Evolutionary conservation across 495 filamentous ascomycete genomes (phyloP).

Genomic region (Daldinia grandis): DNA sequence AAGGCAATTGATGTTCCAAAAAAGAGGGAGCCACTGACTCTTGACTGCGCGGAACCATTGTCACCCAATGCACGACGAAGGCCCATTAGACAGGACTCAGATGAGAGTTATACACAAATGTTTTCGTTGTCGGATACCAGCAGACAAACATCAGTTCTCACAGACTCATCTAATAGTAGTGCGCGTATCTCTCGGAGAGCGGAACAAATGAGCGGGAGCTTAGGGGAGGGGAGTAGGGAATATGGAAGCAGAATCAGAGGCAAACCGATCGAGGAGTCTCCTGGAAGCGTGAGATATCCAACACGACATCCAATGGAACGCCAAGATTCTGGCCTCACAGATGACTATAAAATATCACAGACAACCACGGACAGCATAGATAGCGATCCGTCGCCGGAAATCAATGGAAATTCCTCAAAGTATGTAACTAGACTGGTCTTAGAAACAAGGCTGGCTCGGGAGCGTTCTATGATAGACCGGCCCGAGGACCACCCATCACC

Average conservation of each 20-base stretch:
- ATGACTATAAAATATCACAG: constrained; percentile 57
- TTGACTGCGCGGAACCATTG: constrained; percentile 44
- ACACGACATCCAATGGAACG: constrained; percentile 39
- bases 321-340: constrained; percentile 51
- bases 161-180: constrained; percentile 49
- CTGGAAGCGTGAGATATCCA: constrained; percentile 31
- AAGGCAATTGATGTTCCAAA: constrained; percentile 54
- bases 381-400: constrained; percentile 24
- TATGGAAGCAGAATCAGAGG: constrained; percentile 52
- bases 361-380: constrained; percentile 53
- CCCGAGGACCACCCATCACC: constrained; percentile 48
- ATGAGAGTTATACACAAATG: constrained; percentile 78
- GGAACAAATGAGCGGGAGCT: constrained; percentile 28
- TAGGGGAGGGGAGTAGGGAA: constrained; percentile 42
- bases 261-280: constrained; percentile 45
- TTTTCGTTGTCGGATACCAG: constrained; percentile 80
- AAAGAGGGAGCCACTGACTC: constrained; percentile 40
- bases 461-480: constrained; percentile 4
- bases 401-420: constrained; percentile 7
- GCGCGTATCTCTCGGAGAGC: constrained; percentile 26
- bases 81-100: constrained; percentile 72
- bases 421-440: constrained; percentile 5
- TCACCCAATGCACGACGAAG: constrained; percentile 44
- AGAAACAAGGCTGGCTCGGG: constrained; percentile 4
- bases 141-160: constrained; percentile 51